Evolutionary conservation across 345 rosid species (phyloP), one percentile per base, ranked within the genome.

Genomic region (Litchi chinensis): DNA sequence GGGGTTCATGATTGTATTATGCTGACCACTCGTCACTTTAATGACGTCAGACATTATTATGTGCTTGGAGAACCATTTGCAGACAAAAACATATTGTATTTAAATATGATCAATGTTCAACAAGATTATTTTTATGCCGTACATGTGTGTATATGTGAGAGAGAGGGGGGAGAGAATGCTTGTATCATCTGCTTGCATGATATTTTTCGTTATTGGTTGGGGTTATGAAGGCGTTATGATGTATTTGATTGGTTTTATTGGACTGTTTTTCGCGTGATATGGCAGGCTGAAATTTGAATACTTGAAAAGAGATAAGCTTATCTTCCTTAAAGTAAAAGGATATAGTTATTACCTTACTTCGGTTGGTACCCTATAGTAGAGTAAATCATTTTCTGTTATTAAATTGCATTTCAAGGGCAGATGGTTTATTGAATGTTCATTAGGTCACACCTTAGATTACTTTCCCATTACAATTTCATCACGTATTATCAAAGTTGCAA

Each of bases 241-340:
- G 37, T 54, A 54, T 18, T n/a, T 26, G 18, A 40, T 68, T 68
- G 56, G 22, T n/a, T 28, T 39, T 67, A 16, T 39, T 5, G 24
- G 56, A 5, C 11, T 43, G 32, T 71, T 71, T 54, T 15, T 16
- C 54, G 65, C 9, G 11, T 6, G 9, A 19, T 59, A 37, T 37
- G 76, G 59, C 52, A 73, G 66, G n/a, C n/a, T 57, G 37, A 59
- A 59, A 73, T 11, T 40, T n/a, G 65, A 71, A 56, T 52, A 16
- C 44, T 59, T 16, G 65, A n/a, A 28, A 8, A 15, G 18, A 9
- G 41, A 37, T 18, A 18, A 32, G n/a, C 5, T 71, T 28, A 32
- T 71, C 15, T 71, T 54, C 24, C n/a, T 16, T 3, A 46, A 46
- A 46, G 12, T 46, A n/a, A 54, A 71, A 71, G 37, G 15, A 71